Percentiles rank a stretch among this genome's conserved stretches.
These are phyloP conservation scores for Picea engelmannii DNA, from an alignment of 83 land plant species.

Conservation along the genomic window DNA sequence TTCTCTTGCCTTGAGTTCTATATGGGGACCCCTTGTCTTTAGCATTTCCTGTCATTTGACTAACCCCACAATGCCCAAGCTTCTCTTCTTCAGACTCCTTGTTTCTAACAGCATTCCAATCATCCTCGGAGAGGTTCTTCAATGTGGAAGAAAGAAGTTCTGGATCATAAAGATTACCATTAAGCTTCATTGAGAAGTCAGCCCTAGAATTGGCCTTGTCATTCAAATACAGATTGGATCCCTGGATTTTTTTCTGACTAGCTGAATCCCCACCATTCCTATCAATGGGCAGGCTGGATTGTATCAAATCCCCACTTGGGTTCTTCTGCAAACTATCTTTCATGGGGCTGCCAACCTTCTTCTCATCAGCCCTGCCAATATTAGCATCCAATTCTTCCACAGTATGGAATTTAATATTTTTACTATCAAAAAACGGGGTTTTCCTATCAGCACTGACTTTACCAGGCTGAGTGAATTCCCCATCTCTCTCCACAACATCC, in stretches of 20 bases:
- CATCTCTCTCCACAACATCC: background rate
- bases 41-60: background rate
- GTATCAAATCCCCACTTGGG: no score
- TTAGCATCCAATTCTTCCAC: conserved; percentile 53
- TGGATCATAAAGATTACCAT: conserved; percentile 15
- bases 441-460: background rate
- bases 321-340: background rate
- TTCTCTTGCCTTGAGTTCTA: conserved; percentile 1
- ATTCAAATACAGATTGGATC: no score
- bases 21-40: conserved; percentile 20
- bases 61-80: background rate
- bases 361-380: conserved; percentile 17
- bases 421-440: conserved; percentile 2
- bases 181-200: no score
- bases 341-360: background rate
- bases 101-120: conserved; percentile 9
- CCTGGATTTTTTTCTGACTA: no score
- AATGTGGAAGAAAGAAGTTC: conserved; percentile 19
- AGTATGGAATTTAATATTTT: conserved; percentile 31
- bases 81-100: background rate
- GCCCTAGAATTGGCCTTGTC: no score
- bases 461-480: background rate
- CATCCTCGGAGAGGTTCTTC: conserved; percentile 13
- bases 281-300: no score
- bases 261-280: no score